These are phyloP conservation scores for Colletotrichum neosansevieriae DNA, from an alignment of 2,329 filamentous ascomycete species.

Conservation along the genomic window DNA sequence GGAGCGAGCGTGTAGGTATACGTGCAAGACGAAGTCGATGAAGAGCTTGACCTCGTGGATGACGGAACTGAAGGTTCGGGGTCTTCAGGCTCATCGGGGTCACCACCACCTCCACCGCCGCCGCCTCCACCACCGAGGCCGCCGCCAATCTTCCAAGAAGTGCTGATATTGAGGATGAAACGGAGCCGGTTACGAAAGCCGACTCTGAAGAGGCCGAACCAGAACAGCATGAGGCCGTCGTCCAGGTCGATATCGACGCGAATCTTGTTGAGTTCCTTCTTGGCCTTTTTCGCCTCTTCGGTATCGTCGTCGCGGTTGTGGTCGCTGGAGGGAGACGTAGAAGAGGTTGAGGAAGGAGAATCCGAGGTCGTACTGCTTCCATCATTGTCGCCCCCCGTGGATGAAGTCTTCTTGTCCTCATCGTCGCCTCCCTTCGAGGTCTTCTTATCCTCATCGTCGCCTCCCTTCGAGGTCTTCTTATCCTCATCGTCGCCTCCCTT, in stretches of 20 bases:
- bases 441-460: not conserved
- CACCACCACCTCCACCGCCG: not conserved
- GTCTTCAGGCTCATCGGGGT: conserved; percentile 18
- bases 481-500: not conserved
- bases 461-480: no score
- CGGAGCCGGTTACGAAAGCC: not conserved
- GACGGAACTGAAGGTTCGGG: conserved; percentile 13
- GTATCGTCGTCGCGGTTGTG: not conserved
- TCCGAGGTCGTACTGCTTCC: no score
- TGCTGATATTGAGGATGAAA: not conserved
- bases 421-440: not conserved
- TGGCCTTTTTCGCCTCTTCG: conserved; percentile 1
- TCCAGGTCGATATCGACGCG: conserved; percentile 22
- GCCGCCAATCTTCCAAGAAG: not conserved
- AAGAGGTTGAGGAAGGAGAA: no score
- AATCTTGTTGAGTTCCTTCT: conserved; percentile 9
- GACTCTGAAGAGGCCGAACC: conserved; percentile 13
- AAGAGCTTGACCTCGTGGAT: conserved; percentile 4
- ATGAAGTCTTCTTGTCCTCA: not conserved
- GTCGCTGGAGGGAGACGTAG: not conserved
- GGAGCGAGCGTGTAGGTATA: conserved; percentile 33
- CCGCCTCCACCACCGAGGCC: conserved; percentile 1
- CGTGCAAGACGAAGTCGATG: conserved; percentile 32
- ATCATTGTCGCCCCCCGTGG: not conserved
- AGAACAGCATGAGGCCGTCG: not conserved